Evolutionary conservation across 2,329 filamentous ascomycete species (phyloP), one percentile per base, ranked within the genome.

Genomic region (Verticillium isaacii): DNA sequence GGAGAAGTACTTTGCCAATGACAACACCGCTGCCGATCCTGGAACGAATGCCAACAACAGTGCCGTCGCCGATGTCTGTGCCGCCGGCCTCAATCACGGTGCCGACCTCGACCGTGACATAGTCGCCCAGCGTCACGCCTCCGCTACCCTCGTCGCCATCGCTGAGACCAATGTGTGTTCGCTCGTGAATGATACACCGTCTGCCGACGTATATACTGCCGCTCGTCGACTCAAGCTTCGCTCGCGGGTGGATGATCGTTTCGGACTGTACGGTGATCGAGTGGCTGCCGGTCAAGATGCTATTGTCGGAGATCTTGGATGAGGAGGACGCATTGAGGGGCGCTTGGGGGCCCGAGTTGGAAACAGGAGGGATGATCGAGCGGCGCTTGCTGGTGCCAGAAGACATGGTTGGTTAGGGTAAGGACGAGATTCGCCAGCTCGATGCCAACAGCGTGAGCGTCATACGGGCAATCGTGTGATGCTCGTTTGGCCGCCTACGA

Each of bases 241-340:
- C 86, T 57, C 93, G 91, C 1, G 95, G 93, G 70, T 98, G 94
- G n/a, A 99, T 78, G 7, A 97, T 85, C 3, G 87, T 89, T 70
- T 92, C 88, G 29, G 90, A 83, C 61, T 89, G 89, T 65, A 98
- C 87, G 55, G 86, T 89, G 65, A 99, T 91, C 1, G 87, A 88
- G 72, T 96, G 85, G 2, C 85, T 87, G 66, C 95, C 95, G 19
- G 80, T 85, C 19, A 90, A 77, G 19, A 85, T 77, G 12, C 87
- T 85, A 62, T 83, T 83, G 66, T 89, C 86, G 70, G 86, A 83
- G 62, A 90, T 87, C 34, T 80, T 81, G 61, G 88, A 76, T 19
- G 81, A 81, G 0, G 84, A 83, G 19, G 85, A 85, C 72, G 89
- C 83, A 68, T 84, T 82, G 58, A 87, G 82, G 2, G 87, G 87